phyloP scores from a whole-genome alignment of 768 basidiomycete species.

The Naematelia aurantialba region DNA sequence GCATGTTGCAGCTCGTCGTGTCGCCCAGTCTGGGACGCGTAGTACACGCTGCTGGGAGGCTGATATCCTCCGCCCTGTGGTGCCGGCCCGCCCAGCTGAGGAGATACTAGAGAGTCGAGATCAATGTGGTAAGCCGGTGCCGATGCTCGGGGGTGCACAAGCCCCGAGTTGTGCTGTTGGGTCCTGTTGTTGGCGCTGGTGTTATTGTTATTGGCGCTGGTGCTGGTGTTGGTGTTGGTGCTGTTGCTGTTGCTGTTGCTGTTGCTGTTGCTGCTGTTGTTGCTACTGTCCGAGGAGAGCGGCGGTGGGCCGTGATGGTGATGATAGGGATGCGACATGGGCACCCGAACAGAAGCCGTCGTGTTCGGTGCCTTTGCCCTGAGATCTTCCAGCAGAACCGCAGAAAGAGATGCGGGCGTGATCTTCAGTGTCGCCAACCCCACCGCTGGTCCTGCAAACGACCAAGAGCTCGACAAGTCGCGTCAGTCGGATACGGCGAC shows the following conservation, averaged over 20 bases:
- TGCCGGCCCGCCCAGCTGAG: neutral
- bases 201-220: neutral
- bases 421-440: no score
- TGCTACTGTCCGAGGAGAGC: neutral
- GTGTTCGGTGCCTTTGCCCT: neutral
- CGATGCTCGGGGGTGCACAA: neutral
- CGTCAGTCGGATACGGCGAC: no score
- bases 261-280: neutral
- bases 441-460: no score
- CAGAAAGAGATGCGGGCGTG: neutral
- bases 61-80: neutral
- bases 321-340: constrained; percentile 6
- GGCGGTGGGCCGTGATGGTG: constrained; percentile 2
- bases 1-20: neutral
- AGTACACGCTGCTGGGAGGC: neutral
- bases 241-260: neutral
- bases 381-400: neutral
- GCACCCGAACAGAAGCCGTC: neutral
- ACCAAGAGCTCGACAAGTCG: no score
- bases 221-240: neutral
- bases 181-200: neutral
- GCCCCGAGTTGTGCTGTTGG: neutral
- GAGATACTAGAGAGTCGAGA: neutral
- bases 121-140: neutral
- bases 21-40: neutral